These are phyloP conservation scores for Pisolithus sp. DNA, from an alignment of 768 basidiomycete genomes.

Conservation along the genomic window DNA sequence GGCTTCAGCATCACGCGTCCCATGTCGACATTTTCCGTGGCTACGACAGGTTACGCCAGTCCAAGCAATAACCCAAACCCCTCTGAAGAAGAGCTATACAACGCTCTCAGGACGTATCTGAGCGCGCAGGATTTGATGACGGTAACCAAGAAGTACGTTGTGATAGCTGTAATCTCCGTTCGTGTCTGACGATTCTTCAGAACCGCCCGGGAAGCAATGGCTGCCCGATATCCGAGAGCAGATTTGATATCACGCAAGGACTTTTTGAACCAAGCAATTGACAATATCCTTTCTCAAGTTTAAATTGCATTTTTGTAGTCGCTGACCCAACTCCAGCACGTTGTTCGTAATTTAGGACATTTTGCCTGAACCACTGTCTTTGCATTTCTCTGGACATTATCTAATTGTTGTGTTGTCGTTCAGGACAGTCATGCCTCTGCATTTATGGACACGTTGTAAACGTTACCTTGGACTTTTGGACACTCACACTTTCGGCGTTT, in stretches of 20 bases:
- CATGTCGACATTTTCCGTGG: slow-evolving; percentile 55
- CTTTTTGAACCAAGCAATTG: slow-evolving; percentile 65
- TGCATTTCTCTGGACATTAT: too few relatives aligned
- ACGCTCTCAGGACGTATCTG: slow-evolving; percentile 48
- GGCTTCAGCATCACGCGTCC: slow-evolving; percentile 33
- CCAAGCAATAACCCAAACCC: slow-evolving; percentile 52
- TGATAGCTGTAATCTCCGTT: not conserved
- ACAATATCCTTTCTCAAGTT: slow-evolving; percentile 53
- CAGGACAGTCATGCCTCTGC: too few relatives aligned
- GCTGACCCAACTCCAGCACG: not conserved
- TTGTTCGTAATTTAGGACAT: too few relatives aligned
- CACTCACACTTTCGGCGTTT: too few relatives aligned
- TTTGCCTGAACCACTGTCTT: too few relatives aligned
- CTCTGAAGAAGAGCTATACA: slow-evolving; percentile 54
- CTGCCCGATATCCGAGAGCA: slow-evolving; percentile 59
- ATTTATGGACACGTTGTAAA: too few relatives aligned
- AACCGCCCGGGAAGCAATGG: slow-evolving; percentile 59
- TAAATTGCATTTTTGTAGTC: slow-evolving; percentile 19
- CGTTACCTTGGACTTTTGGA: too few relatives aligned
- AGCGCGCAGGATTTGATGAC: slow-evolving; percentile 65
- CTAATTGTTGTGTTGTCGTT: too few relatives aligned
- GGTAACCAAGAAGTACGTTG: slow-evolving; percentile 60
- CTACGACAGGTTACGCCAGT: slow-evolving; percentile 47
- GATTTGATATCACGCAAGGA: slow-evolving; percentile 50
- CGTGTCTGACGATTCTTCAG: slow-evolving; percentile 22